A percentile compares a stretch with the other conserved stretches of the same genome.
These are phyloP conservation scores for Cladosporium austrohemisphaericum DNA, from an alignment of 2,329 filamentous ascomycete genomes.

Conservation along the genomic window DNA sequence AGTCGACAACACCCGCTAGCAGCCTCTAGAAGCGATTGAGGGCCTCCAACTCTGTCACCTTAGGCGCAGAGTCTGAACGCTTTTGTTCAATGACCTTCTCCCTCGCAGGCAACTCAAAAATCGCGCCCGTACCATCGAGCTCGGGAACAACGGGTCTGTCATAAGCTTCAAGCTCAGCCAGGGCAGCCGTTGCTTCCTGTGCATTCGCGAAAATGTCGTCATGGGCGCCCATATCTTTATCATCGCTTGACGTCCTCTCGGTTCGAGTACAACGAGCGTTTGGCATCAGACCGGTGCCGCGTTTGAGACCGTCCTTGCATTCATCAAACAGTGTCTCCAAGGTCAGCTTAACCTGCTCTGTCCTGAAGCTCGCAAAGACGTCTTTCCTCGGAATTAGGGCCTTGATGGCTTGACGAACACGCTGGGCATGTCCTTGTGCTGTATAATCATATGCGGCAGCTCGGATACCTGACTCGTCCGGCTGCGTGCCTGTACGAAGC, in stretches of 20 bases:
- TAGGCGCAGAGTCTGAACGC: neutral
- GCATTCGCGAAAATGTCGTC: neutral
- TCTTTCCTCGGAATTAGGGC: constrained; percentile 20
- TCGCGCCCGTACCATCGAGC: constrained; percentile 1
- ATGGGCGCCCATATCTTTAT: too few relatives aligned
- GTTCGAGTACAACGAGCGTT: too few relatives aligned
- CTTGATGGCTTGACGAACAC: constrained; percentile 23
- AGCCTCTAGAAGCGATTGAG: too few relatives aligned
- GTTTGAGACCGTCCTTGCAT: too few relatives aligned
- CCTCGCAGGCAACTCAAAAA: neutral
- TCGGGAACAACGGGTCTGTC: neutral
- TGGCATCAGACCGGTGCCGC: too few relatives aligned
- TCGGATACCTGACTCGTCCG: constrained; percentile 21
- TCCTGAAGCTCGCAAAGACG: constrained; percentile 17
- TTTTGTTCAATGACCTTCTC: neutral
- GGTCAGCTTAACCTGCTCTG: neutral
- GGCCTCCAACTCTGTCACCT: neutral
- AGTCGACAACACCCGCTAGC: too few relatives aligned
- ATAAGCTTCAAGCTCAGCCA: constrained; percentile 15
- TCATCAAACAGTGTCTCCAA: constrained; percentile 9
- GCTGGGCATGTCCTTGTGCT: constrained; percentile 20
- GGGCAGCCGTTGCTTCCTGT: neutral
- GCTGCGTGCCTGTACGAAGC: constrained; percentile 20
- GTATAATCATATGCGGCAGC: constrained; percentile 22
- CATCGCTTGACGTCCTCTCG: too few relatives aligned